Evolutionary conservation across 768 basidiomycete genomes (phyloP), one percentile per base, ranked within the genome.

Genomic region (Russula earlei): DNA sequence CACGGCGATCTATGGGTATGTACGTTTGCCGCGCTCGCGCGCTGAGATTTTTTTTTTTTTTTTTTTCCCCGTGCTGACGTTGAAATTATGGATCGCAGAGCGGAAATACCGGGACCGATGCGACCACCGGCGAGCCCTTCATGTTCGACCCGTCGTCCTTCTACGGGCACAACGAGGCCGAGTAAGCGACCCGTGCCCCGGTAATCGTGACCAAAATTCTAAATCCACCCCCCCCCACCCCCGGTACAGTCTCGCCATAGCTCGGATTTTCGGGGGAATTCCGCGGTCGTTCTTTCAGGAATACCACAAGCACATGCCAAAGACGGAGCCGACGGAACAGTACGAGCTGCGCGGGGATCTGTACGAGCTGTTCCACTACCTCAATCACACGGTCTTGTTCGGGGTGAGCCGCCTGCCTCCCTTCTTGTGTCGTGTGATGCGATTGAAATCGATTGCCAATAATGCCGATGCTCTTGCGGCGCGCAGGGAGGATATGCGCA

Each of bases 1-100:
- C 88, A 91, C 61, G 88, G 88, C 1, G 88, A 91, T 66, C 72
- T 90, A 34, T 91, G 88, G 87, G 87, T 85, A 67, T 17, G n/a
- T n/a, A n/a, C n/a, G n/a, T n/a, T n/a, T n/a, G n/a, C n/a, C n/a
- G n/a, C n/a, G n/a, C n/a, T n/a, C n/a, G n/a, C n/a, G n/a, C n/a
- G n/a, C n/a, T n/a, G n/a, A n/a, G n/a, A n/a, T n/a, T n/a, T n/a
- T n/a, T n/a, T n/a, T n/a, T n/a, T n/a, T n/a, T n/a, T n/a, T n/a
- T n/a, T n/a, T n/a, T n/a, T n/a, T n/a, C n/a, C n/a, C n/a, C n/a
- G n/a, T n/a, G n/a, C n/a, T n/a, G 31, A 15, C 10, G 34, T 45
- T 41, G 49, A 62, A 33, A 33, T 31, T 24, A n/a, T 20, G 10
- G 2, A 17, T 10, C 24, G 22, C 19, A 88, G 87, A 85, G 82